Percentiles rank a stretch among this genome's conserved stretches.
Conservation (phyloP, 495 filamentous ascomycete species). For the Xylaria flabelliformis region DNA sequence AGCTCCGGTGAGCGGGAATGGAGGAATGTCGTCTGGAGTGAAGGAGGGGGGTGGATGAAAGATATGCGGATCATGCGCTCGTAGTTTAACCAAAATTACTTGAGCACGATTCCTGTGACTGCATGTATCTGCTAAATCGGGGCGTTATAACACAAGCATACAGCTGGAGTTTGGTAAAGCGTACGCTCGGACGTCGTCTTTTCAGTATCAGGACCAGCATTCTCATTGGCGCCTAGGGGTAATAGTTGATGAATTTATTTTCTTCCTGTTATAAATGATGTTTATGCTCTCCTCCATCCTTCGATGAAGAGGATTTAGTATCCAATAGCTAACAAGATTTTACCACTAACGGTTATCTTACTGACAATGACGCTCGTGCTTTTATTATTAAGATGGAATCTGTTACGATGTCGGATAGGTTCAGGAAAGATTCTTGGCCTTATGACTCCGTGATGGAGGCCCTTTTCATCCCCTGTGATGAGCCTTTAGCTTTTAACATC, state of each 20-base stretch:
- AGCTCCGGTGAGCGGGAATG: slow-evolving; percentile 20
- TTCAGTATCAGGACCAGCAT: slow-evolving; percentile 12
- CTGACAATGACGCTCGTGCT: too few species aligned
- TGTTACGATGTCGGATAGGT: background rate
- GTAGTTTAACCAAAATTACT: slow-evolving; percentile 19
- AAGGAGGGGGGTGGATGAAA: background rate
- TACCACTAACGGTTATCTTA: background rate
- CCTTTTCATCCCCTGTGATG: background rate
- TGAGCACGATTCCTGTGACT: slow-evolving; percentile 33
- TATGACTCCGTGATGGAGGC: background rate
- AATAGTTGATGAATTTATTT: background rate
- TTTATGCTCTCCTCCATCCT: background rate
- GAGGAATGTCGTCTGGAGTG: background rate
- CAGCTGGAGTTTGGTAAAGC: background rate
- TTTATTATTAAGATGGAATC: background rate
- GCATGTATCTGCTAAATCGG: slow-evolving; percentile 12
- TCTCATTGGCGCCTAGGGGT: slow-evolving; percentile 1
- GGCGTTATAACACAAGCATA: background rate
- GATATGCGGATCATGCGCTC: slow-evolving; percentile 32
- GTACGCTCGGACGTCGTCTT: background rate
- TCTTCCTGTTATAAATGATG: background rate
- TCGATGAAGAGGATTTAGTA: background rate
- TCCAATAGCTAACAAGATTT: background rate
- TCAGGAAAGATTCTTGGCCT: background rate
- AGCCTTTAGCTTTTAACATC: background rate